Conservation (phyloP, 169 alveolate genomes). For the Perkinsus olseni region DNA sequence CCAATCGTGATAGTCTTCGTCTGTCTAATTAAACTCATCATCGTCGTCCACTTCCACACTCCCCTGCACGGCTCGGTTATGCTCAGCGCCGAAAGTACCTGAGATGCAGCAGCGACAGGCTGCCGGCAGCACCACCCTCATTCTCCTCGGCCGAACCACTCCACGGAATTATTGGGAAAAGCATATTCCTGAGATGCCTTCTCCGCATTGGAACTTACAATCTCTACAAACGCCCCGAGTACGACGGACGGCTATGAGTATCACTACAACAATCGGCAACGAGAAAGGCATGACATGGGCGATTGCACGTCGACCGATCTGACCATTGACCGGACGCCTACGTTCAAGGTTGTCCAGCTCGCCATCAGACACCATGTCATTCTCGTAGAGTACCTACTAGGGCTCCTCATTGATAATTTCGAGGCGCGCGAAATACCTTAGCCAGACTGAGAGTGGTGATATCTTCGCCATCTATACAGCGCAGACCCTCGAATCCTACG, state of each 20-base stretch:
- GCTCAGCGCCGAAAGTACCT: not conserved
- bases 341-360: not conserved
- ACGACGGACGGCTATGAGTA: too few species aligned
- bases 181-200: too few species aligned
- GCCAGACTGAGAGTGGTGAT: not conserved
- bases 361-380: not conserved
- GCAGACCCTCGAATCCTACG: slow-evolving; percentile 64
- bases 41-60: not conserved
- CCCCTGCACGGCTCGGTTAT: not conserved
- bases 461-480: not conserved
- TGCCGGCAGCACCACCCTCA: too few species aligned
- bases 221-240: too few species aligned
- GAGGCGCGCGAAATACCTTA: not conserved
- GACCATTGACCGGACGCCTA: not conserved
- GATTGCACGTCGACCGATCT: not conserved
- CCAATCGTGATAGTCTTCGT: not conserved
- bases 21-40: not conserved
- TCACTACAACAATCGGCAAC: too few species aligned
- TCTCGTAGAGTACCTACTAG: not conserved
- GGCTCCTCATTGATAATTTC: not conserved
- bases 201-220: too few species aligned
- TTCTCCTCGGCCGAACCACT: too few species aligned
- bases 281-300: too few species aligned
- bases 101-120: too few species aligned
- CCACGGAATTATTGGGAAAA: too few species aligned